Evolutionary conservation across 2,329 filamentous ascomycete species (phyloP), one percentile per base, ranked within the genome.

Genomic region (Bipolaris sorokiniana): DNA sequence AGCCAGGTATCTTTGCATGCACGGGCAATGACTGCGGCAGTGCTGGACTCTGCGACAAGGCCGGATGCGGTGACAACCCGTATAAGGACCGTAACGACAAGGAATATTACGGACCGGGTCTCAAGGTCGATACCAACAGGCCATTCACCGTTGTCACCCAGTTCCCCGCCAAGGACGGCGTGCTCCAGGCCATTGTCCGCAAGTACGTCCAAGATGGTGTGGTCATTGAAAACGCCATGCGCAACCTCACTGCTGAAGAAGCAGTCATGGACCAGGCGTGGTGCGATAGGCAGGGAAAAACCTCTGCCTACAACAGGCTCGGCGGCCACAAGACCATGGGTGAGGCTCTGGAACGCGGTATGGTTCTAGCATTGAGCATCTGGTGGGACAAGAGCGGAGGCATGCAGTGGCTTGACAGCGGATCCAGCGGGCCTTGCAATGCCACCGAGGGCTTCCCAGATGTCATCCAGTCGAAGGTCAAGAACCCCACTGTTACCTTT

Each of bases 121-220:
- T 66, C 23, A 86, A 78, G 48, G 77, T 90, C 65, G 83, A 89
- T 71, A 87, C 86, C 54, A 82, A 74, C 61, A 78, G 81, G 70
- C 83, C 84, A 65, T 74, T 89, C 66, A 89, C 87, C 7, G 86
- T 90, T 23, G 84, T 89, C 56, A 90, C 87, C 9, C 87, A 89
- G 73, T 90, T 90, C 78, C 75, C 86, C 63, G 84, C 83, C 52
- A 84, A 81, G 48, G 73, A 80, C 57, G 86, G 86, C 54, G 76
- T 78, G 6, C 83, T 89, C 50, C 79, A 77, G 48, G 82, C 87
- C 74, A 87, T 89, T 74, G 83, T 82, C 65, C 85, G 87, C 66
- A 81, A 88, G 75, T 89, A 89, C 73, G 82, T 88, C 54, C 88
- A 90, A 77, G 77, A 85, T 73, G 85, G 84, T 64, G 78, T 78